phyloP scores from a whole-genome alignment of 441 rosid species.

The Croton laevigatus region DNA sequence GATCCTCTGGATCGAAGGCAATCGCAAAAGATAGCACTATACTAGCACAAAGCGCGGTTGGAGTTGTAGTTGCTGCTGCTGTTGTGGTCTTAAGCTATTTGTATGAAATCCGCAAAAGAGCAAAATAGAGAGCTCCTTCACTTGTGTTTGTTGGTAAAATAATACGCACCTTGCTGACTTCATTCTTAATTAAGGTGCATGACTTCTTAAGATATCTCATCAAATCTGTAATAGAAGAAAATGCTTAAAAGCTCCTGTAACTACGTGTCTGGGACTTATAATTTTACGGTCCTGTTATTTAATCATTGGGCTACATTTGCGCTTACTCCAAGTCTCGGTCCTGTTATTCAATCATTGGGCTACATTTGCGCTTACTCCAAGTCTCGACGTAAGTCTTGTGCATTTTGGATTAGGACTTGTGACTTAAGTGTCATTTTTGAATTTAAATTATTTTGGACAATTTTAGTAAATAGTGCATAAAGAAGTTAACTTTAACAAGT shows the following conservation, averaged over 20 bases:
- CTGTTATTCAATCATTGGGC: too few relatives aligned
- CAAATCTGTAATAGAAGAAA: neutral
- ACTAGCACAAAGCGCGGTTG: slow-evolving; percentile 73
- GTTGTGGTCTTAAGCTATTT: slow-evolving; percentile 76
- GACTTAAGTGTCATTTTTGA: too few relatives aligned
- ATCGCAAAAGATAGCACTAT: slow-evolving; percentile 44
- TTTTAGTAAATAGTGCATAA: too few relatives aligned
- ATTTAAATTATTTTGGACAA: too few relatives aligned
- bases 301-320: too few relatives aligned
- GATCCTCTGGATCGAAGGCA: slow-evolving; percentile 39
- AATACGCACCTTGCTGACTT: neutral
- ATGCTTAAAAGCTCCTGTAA: slow-evolving; percentile 1
- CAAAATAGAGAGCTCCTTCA: slow-evolving; percentile 38
- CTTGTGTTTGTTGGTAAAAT: neutral
- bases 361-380: too few relatives aligned
- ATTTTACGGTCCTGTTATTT: too few relatives aligned
- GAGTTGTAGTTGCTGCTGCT: slow-evolving; percentile 75
- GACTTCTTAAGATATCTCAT: neutral
- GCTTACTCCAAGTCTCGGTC: too few relatives aligned
- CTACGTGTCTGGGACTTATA: too few relatives aligned
- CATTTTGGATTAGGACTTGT: too few relatives aligned
- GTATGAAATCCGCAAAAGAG: slow-evolving; percentile 66
- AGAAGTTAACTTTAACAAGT: too few relatives aligned
- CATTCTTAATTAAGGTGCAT: neutral
- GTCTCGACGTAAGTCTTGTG: too few relatives aligned